Conservation (phyloP, 371 early-diverging fungal genomes). For the Parasitella parasitica region DNA sequence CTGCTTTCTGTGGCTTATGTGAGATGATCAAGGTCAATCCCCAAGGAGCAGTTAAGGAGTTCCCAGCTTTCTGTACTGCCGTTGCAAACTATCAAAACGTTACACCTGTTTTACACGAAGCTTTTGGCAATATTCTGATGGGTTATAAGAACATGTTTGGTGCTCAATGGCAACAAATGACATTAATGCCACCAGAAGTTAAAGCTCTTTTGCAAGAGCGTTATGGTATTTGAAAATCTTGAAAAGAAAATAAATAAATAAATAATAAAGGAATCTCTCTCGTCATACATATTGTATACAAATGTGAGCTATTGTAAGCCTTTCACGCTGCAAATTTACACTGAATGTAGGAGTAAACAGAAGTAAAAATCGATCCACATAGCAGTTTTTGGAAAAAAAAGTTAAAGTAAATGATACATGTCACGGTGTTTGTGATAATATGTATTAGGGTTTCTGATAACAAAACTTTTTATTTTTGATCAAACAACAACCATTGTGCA, state of each 20-base stretch:
- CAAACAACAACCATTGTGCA: no score
- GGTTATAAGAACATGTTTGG: conserved; percentile 77
- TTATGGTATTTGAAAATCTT: conserved; percentile 56
- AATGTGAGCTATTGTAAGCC: no score
- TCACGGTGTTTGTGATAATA: no score
- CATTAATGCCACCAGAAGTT: conserved; percentile 59
- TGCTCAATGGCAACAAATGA: conserved; percentile 65
- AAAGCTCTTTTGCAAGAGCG: conserved; percentile 58
- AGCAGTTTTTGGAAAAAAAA: no score
- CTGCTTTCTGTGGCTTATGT: conserved; percentile 91
- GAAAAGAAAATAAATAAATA: neutral
- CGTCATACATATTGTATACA: no score
- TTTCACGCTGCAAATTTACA: no score
- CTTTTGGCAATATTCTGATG: conserved; percentile 69
- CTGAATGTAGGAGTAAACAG: no score
- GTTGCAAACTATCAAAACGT: conserved; percentile 67
- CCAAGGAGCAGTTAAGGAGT: conserved; percentile 71
- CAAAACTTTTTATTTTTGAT: no score
- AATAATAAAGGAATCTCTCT: no score
- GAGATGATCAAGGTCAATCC: conserved; percentile 87
- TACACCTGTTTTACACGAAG: conserved; percentile 60
- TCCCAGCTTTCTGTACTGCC: conserved; percentile 73
- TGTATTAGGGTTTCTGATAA: no score
- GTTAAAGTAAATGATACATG: no score
- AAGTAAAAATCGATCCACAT: no score